Percentiles rank a stretch among this genome's conserved stretches.
Conservation (phyloP, 495 filamentous ascomycete genomes). For the Penicillium angulare region DNA sequence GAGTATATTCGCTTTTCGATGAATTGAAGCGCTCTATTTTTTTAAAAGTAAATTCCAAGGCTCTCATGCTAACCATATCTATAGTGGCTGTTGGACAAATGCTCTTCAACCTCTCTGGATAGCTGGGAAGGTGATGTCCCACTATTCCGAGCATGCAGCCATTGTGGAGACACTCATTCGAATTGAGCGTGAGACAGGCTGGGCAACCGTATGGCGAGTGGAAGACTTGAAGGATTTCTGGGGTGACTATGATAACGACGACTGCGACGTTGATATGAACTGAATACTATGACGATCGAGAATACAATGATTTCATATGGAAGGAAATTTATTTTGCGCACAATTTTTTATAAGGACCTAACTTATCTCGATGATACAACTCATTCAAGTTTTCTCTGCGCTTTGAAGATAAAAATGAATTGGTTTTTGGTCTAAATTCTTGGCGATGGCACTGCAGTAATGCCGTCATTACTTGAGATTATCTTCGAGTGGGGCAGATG, state of each 20-base stretch:
- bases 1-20: neutral
- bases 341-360: no score
- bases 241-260: conserved; percentile 37
- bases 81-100: conserved; percentile 46
- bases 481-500: conserved; percentile 5
- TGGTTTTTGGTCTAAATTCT: neutral
- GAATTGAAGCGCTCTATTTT: no score
- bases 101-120: conserved; percentile 48
- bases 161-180: conserved; percentile 36
- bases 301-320: no score
- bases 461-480: neutral
- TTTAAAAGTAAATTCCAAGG: no score
- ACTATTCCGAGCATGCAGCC: conserved; percentile 42
- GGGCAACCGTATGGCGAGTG: conserved; percentile 43
- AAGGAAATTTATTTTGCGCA: no score
- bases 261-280: conserved; percentile 24
- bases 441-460: neutral
- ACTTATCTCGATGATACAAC: no score
- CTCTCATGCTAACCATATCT: neutral
- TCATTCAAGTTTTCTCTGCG: no score
- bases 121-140: conserved; percentile 44
- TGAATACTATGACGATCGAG: conserved; percentile 6
- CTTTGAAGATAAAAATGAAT: no score
- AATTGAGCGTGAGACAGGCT: conserved; percentile 44
- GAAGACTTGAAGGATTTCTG: conserved; percentile 43